Evolutionary conservation across 1,284 basidiomycete species (phyloP).

Genomic region (Schizopora paradoxa): DNA sequence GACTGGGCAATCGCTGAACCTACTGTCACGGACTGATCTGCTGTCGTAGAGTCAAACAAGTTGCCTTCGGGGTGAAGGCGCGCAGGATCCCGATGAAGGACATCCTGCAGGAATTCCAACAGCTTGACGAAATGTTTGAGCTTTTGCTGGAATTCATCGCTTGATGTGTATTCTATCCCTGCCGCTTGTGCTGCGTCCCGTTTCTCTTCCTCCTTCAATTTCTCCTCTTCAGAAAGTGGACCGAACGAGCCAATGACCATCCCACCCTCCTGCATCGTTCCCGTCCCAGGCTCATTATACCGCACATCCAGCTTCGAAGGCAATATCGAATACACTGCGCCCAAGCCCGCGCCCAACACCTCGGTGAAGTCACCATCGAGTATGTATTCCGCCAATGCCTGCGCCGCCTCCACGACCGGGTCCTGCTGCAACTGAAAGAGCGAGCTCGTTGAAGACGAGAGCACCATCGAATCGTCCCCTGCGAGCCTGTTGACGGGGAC

Average conservation of each 20-base stretch:
- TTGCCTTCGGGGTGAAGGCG: constrained; percentile 35
- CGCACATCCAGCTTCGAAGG: constrained; percentile 81
- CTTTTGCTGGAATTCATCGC: constrained; percentile 71
- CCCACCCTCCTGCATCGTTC: constrained; percentile 46
- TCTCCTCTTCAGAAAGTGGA: constrained; percentile 46
- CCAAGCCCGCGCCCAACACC: constrained; percentile 89
- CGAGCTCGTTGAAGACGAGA: constrained; percentile 24
- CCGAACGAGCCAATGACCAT: constrained; percentile 52
- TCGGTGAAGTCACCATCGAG: constrained; percentile 95
- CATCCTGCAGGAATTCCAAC: constrained; percentile 89
- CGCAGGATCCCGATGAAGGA: constrained; percentile 59
- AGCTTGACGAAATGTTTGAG: constrained; percentile 88
- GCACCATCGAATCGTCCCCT: constrained; percentile 30
- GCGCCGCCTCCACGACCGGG: constrained; percentile 74
- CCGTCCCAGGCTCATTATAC: constrained; percentile 39
- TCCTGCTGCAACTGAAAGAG: constrained; percentile 38
- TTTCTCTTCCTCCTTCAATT: constrained; percentile 45
- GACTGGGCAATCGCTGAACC: constrained; percentile 77
- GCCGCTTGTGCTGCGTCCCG: constrained; percentile 51
- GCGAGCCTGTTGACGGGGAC: constrained; percentile 40
- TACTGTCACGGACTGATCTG: constrained; percentile 58
- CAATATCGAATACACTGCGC: constrained; percentile 88
- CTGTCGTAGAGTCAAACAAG: too few relatives aligned
- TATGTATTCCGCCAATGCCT: constrained; percentile 89
- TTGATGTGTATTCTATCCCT: constrained; percentile 72